phyloP scores from a whole-genome alignment of 169 alveolate species.

The Eimeria necatrix region DNA sequence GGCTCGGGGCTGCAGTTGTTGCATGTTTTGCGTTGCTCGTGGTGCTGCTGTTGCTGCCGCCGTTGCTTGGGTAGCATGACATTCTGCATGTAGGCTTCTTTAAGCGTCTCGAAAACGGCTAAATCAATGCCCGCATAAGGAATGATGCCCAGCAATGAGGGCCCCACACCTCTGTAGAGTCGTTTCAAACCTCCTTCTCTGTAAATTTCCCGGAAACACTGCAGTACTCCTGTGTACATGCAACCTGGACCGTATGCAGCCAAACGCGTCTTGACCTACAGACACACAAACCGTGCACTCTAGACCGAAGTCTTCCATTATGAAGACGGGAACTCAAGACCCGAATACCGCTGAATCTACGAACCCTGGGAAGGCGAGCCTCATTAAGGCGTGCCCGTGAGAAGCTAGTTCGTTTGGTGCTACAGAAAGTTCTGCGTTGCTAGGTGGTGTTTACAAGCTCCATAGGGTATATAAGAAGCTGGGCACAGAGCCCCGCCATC shows the following conservation, averaged over 20 bases:
- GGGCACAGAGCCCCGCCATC: slow-evolving; percentile 82
- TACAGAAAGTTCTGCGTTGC: too few relatives aligned
- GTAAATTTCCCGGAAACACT: slow-evolving; percentile 76
- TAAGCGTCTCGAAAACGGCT: slow-evolving; percentile 82
- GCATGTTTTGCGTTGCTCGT: slow-evolving; percentile 18
- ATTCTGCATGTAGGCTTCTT: slow-evolving; percentile 45
- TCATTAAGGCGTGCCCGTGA: neutral
- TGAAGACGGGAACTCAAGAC: too few relatives aligned
- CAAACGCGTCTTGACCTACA: slow-evolving; percentile 84
- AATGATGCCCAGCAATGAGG: slow-evolving; percentile 83
- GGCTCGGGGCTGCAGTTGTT: slow-evolving; percentile 44
- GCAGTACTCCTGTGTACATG: slow-evolving; percentile 78
- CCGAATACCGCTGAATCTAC: neutral
- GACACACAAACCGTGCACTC: neutral
- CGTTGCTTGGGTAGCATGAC: slow-evolving; percentile 12
- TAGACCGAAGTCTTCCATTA: neutral
- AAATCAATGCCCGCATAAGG: slow-evolving; percentile 85
- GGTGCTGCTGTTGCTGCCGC: slow-evolving; percentile 71
- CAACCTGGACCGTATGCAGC: slow-evolving; percentile 82
- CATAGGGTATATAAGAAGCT: slow-evolving; percentile 84
- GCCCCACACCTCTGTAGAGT: slow-evolving; percentile 81
- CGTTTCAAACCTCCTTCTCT: slow-evolving; percentile 77
- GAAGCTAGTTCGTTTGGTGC: too few relatives aligned
- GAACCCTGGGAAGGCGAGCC: neutral
- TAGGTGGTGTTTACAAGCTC: slow-evolving; percentile 81